Evolutionary conservation across 371 early-diverging fungal species (phyloP), one percentile per base, ranked within the genome.

Genomic region (Synchytrium microbalum): DNA sequence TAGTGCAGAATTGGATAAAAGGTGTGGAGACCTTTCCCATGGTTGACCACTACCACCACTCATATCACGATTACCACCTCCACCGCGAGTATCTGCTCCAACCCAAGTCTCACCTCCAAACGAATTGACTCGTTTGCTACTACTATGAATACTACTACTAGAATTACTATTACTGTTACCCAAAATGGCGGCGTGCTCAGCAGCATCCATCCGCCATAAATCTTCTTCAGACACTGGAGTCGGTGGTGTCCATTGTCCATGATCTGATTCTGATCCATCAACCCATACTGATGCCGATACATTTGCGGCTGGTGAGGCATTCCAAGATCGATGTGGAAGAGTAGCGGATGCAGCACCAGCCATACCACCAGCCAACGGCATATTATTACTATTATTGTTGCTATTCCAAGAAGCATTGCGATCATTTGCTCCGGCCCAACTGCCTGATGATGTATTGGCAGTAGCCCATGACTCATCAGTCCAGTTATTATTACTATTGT

Each of bases 271-370:
- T 38, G n/a, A n/a, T n/a, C n/a, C n/a, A n/a, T n/a, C 46, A 38
- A 5, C 10, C 46, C 46, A 38, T 38, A 19, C 46, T 19, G 46
- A 5, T 38, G n/a, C n/a, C n/a, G n/a, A n/a, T n/a, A n/a, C n/a
- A n/a, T n/a, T n/a, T n/a, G n/a, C n/a, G n/a, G 46, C 46, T 38
- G 56, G 26, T 56, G 56, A 24, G 56, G 26, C 29, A 56, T 24
- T 56, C 56, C 56, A 56, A 56, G 51, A 14, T 51, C 56, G 13
- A 26, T 56, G 56, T 56, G 13, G 56, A 5, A 8, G 56, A 56
- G 24, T 8, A 29, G 26, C 13, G 26, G 29, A 24, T 56, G 24
- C 56, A n/a, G n/a, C n/a, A 29, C 24, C 29, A 26, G 13, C 56
- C 26, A 26, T 56, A 13, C 26, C 56, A 29, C 26, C 29, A 23